phyloP scores from a whole-genome alignment of 2,329 filamentous ascomycete genomes.

The Monilinia vaccinii-corymbosi region DNA sequence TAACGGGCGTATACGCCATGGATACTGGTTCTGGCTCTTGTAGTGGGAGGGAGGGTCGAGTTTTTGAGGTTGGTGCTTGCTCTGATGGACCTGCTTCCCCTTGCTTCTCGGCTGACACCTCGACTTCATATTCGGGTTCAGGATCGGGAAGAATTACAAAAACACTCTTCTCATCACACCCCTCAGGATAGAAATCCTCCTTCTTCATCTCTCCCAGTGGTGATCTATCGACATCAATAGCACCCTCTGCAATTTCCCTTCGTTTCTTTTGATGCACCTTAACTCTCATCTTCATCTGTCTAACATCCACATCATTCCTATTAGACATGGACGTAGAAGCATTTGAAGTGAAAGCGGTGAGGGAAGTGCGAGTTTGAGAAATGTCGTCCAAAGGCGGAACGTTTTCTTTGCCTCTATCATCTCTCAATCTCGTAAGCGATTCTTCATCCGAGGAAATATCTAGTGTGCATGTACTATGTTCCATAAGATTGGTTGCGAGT shows the following conservation, averaged over 20 bases:
- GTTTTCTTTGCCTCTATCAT: constrained; percentile 82
- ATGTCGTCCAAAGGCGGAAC: constrained; percentile 65
- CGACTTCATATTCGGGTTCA: constrained; percentile 25
- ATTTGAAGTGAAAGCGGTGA: constrained; percentile 12
- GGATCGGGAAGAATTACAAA: constrained; percentile 50
- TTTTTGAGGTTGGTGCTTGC: background rate
- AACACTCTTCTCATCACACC: constrained; percentile 53
- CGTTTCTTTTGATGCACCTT: constrained; percentile 28
- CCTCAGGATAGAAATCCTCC: constrained; percentile 58
- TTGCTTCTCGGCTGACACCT: constrained; percentile 24
- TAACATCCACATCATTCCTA: constrained; percentile 8
- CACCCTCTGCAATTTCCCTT: constrained; percentile 41
- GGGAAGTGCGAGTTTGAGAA: constrained; percentile 40
- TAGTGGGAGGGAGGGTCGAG: too few species aligned
- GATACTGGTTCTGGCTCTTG: background rate
- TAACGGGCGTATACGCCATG: too few species aligned
- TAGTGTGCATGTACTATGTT: constrained; percentile 77
- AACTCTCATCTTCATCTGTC: constrained; percentile 27
- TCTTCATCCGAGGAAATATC: constrained; percentile 90
- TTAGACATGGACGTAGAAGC: constrained; percentile 15
- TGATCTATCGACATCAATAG: constrained; percentile 53
- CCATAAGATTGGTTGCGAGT: constrained; percentile 84
- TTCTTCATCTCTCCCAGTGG: constrained; percentile 60
- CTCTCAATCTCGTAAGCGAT: constrained; percentile 40
- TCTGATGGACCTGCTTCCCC: constrained; percentile 17